These are phyloP conservation scores for Naumovozyma baii DNA, from an alignment of 805 yeast species.

Conservation along the genomic window DNA sequence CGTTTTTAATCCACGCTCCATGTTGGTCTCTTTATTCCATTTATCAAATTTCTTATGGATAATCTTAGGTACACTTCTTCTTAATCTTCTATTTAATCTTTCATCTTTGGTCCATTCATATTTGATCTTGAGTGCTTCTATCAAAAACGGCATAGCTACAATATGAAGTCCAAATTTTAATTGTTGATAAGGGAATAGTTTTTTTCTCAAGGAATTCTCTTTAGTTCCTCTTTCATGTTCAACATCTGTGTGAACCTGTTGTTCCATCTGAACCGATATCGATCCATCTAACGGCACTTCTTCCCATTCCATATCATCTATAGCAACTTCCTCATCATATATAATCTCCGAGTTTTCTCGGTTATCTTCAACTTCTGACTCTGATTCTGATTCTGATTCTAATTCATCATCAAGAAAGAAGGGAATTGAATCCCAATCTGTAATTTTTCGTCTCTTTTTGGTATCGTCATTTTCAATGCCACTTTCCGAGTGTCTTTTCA, in stretches of 20 bases:
- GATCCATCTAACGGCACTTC: slow-evolving; percentile 15
- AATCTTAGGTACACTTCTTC: slow-evolving; percentile 19
- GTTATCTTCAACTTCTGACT: not conserved
- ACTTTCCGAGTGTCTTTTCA: not conserved
- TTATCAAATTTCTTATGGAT: slow-evolving; percentile 13
- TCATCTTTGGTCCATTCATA: slow-evolving; percentile 9
- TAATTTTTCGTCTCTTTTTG: not conserved
- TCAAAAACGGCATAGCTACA: slow-evolving; percentile 15
- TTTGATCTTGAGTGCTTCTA: slow-evolving; percentile 9
- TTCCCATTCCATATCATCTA: slow-evolving; percentile 22
- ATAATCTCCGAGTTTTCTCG: not conserved
- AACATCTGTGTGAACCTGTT: not conserved
- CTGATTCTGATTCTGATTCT: not conserved
- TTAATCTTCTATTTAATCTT: slow-evolving; percentile 13
- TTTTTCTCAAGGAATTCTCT: not conserved
- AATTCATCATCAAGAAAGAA: not conserved
- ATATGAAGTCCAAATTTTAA: slow-evolving; percentile 14
- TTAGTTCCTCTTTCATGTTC: slow-evolving; percentile 1
- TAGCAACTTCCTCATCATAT: not conserved
- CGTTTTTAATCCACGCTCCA: not conserved
- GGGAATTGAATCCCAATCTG: not conserved
- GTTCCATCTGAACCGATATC: not conserved
- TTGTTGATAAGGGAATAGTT: slow-evolving; percentile 5
- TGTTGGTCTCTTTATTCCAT: slow-evolving; percentile 1
- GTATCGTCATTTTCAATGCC: not conserved